Conservation (phyloP, 1,284 basidiomycete species). For the Tylopilus orsonianus region DNA sequence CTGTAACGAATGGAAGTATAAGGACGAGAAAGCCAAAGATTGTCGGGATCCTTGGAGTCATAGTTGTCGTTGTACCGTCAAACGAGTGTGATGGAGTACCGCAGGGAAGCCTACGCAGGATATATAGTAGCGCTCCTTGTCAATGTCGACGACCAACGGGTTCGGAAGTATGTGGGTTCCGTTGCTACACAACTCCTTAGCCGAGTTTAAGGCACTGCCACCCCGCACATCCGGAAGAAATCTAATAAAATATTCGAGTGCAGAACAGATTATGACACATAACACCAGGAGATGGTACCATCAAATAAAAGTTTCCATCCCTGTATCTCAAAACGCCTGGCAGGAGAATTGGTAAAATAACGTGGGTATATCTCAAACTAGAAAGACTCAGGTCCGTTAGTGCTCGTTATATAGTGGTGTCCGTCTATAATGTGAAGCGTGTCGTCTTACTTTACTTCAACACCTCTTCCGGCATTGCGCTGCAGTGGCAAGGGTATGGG, state of each 20-base stretch:
- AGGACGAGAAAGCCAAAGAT: slow-evolving; percentile 32
- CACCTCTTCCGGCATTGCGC: slow-evolving; percentile 1
- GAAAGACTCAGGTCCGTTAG: slow-evolving; percentile 23
- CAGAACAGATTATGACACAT: slow-evolving; percentile 16
- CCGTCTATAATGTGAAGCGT: slow-evolving; percentile 22
- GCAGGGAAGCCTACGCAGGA: slow-evolving; percentile 12
- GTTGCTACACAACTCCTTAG: slow-evolving; percentile 21
- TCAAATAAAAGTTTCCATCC: slow-evolving; percentile 7
- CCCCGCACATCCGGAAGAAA: neutral
- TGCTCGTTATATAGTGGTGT: slow-evolving; percentile 11
- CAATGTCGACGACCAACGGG: neutral
- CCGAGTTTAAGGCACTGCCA: slow-evolving; percentile 18
- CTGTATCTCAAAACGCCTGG: slow-evolving; percentile 6
- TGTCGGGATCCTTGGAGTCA: slow-evolving; percentile 15
- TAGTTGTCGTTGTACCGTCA: slow-evolving; percentile 7
- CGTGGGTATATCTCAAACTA: slow-evolving; percentile 31
- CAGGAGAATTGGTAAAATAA: slow-evolving; percentile 17
- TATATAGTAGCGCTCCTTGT: slow-evolving; percentile 1
- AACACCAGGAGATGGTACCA: slow-evolving; percentile 16
- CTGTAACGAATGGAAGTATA: slow-evolving; percentile 39
- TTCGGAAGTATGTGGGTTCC: neutral
- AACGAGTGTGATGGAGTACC: slow-evolving; percentile 28
- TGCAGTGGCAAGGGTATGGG: neutral
- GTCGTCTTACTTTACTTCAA: slow-evolving; percentile 16
- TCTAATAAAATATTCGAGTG: slow-evolving; percentile 1